These are phyloP conservation scores for Acacia pycnantha DNA, from an alignment of 331 rosid species.

Conservation along the genomic window DNA sequence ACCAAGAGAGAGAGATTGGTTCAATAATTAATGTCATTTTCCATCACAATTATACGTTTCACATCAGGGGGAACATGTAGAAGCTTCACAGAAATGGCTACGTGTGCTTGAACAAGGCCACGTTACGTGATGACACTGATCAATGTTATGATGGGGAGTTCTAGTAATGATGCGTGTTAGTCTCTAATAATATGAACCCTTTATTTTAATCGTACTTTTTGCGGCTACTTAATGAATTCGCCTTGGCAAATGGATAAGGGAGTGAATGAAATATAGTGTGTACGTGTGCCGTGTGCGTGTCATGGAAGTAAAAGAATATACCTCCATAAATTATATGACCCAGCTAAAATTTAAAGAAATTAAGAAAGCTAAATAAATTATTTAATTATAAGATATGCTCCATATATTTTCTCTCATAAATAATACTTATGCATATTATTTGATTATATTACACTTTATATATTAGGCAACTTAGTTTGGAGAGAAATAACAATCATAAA, in stretches of 20 bases:
- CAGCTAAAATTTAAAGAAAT: too few relatives aligned
- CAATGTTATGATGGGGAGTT: not conserved
- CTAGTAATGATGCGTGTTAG: conserved; percentile 6
- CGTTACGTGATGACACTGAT: not conserved
- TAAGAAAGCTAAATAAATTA: too few relatives aligned
- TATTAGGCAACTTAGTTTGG: too few relatives aligned
- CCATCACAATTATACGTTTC: conserved; percentile 38
- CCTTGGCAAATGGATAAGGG: not conserved
- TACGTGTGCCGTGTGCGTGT: too few relatives aligned
- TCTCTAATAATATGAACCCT: not conserved
- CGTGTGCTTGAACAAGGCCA: not conserved
- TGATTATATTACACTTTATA: too few relatives aligned
- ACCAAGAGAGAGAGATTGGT: not conserved
- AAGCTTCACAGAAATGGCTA: conserved; percentile 1
- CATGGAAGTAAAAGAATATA: too few relatives aligned
- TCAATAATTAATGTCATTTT: conserved; percentile 43
- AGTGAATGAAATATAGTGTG: too few relatives aligned
- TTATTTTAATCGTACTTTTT: not conserved
- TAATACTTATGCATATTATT: too few relatives aligned
- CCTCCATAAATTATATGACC: too few relatives aligned
- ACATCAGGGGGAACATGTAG: conserved; percentile 20
- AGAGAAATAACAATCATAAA: too few relatives aligned
- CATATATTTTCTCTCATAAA: too few relatives aligned
- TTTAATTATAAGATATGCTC: too few relatives aligned
- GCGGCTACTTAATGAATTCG: not conserved